Percentiles rank a stretch among this genome's conserved stretches.
phyloP scores from a whole-genome alignment of 1,284 basidiomycete species.

The Cryptococcus sp. region DNA sequence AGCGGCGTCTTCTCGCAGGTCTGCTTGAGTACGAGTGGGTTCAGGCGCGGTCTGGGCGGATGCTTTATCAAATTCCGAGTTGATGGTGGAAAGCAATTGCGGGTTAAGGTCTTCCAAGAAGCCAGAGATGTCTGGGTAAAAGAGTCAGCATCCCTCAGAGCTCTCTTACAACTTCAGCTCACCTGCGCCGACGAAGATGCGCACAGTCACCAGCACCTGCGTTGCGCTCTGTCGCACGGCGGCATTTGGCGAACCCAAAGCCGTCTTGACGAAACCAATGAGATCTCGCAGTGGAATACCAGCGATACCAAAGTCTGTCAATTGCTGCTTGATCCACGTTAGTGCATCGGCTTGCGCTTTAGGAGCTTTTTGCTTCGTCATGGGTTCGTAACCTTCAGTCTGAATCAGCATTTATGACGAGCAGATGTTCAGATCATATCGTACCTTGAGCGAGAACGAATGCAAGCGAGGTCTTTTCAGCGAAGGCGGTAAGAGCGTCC shows the following conservation, averaged over 20 bases:
- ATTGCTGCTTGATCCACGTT: conserved; percentile 81
- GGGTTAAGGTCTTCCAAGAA: conserved; percentile 94
- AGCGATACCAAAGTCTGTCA: conserved; percentile 90
- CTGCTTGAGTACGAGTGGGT: conserved; percentile 73
- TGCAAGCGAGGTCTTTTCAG: conserved; percentile 90
- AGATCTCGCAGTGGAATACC: conserved; percentile 81
- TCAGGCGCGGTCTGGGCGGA: conserved; percentile 76
- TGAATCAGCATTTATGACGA: background rate
- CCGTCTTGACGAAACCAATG: conserved; percentile 86
- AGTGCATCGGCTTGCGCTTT: conserved; percentile 94
- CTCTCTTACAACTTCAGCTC: conserved; percentile 42
- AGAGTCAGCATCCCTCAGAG: background rate
- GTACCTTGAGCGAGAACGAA: conserved; percentile 90
- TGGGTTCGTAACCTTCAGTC: conserved; percentile 76
- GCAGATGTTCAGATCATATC: conserved; percentile 27
- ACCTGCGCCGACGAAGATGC: conserved; percentile 88
- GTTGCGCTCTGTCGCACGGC: conserved; percentile 94
- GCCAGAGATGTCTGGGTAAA: conserved; percentile 73
- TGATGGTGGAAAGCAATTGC: conserved; percentile 88
- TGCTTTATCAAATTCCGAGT: conserved; percentile 91
- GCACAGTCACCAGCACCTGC: conserved; percentile 86
- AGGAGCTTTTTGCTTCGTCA: conserved; percentile 93
- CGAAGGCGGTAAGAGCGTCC: conserved; percentile 76
- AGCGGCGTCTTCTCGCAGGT: conserved; percentile 61
- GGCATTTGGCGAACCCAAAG: conserved; percentile 91